phyloP scores from a whole-genome alignment of 805 yeast genomes.

The Suhomyces faveliae region DNA sequence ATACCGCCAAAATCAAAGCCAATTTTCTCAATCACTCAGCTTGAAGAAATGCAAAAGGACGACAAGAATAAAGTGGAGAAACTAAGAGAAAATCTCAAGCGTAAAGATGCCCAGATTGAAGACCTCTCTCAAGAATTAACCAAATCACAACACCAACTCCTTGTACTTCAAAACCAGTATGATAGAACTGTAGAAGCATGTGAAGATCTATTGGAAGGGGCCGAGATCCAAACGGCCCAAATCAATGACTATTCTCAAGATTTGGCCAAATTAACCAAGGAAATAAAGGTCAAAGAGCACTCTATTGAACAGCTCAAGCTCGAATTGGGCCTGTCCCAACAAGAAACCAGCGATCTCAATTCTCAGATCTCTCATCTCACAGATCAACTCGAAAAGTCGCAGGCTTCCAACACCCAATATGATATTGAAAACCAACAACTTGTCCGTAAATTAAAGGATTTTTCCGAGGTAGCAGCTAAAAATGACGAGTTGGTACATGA shows the following conservation, averaged over 20 bases:
- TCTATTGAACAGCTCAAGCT: conserved; percentile 7
- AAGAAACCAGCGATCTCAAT: not conserved
- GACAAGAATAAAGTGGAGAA: conserved; percentile 10
- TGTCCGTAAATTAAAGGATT: not conserved
- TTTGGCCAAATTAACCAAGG: conserved; percentile 25
- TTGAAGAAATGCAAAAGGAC: conserved; percentile 24
- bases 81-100: conserved; percentile 8
- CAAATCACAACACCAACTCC: not conserved
- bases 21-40: conserved; percentile 27
- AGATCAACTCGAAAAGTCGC: conserved; percentile 7
- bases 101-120: conserved; percentile 5
- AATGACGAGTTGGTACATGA: not conserved
- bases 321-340: conserved; percentile 1
- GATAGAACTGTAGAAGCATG: conserved; percentile 1
- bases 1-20: conserved; percentile 36
- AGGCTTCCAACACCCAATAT: not conserved
- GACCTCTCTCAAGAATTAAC: not conserved
- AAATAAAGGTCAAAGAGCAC: conserved; percentile 16
- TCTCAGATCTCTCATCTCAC: not conserved
- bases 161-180: not conserved
- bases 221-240: conserved; percentile 17
- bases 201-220: not conserved
- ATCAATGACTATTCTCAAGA: conserved; percentile 27
- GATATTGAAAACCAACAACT: not conserved
- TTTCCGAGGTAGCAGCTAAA: not conserved